Base-by-base conservation (phyloP, 345 rosid species). In the Mercurialis annua region DNA sequence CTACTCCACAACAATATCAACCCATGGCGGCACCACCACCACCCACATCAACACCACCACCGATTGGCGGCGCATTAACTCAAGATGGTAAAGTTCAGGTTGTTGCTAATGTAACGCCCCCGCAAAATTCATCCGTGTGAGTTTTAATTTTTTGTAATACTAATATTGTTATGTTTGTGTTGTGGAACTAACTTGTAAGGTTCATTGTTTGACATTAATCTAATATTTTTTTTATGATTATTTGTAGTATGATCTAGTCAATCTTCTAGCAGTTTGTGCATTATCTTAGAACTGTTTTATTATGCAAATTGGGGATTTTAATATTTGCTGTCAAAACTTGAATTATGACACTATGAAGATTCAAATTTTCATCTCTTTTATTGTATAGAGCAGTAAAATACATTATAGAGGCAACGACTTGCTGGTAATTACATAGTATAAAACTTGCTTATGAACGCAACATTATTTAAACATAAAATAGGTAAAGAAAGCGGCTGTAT, bases 41-140 rank as follows among this genome's bases (percentile, higher is more conserved):
- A 7, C 14, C 65, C 6, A 2, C 30, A 17, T 16, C 49, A 7
- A 14, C 65, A 8, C 1, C 30, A 17, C 14, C 21, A 17, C 52
- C 48, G 59, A 67, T 71, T 0, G 38, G 81, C 23, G 72, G 61
- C 62, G 65, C 69, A 15, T 33, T 72, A 54, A 86, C 73, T 67
- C 86, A 78, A 70, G 91, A 83, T 38, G 79, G 80, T 77, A 66
- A 75, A 62, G 81, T 80, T 71, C 63, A 81, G 67, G 81, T 78
- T 69, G 73, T 51, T 36, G 71, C 29, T n/a, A 77, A 66, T 40
- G 54, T 61, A 18, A 75, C 40, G 64, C 60, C 49, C 26, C 70
- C 79, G n/a, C 80, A 78, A 52, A 69, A 73, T 44, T 64, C 77
- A 0, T 2, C 30, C 11, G 48, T 11, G 24, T 69, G 72, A 68